Evolutionary conservation across 371 early-diverging fungal genomes (phyloP).

Genomic region (Mucor racemosus): DNA sequence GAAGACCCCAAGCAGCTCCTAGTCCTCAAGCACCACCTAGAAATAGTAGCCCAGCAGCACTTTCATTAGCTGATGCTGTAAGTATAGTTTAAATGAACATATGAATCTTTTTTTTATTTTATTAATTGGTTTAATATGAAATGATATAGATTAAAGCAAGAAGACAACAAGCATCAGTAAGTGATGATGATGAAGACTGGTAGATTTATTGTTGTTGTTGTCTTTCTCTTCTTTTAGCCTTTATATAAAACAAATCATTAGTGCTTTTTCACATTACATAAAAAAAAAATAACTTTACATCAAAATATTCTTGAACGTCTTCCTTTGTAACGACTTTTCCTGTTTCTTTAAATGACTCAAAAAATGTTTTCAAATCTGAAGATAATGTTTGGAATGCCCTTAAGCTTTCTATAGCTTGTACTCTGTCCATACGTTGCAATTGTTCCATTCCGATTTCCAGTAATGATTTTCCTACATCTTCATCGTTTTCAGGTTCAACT

Average conservation of each 20-base stretch:
- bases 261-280: neutral
- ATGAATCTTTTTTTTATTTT: neutral
- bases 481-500: constrained; percentile 54
- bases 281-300: constrained; percentile 23
- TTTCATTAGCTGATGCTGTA: constrained; percentile 55
- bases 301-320: constrained; percentile 79
- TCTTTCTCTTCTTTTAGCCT: constrained; percentile 9
- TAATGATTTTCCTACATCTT: constrained; percentile 67
- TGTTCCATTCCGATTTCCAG: constrained; percentile 80
- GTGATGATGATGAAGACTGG: constrained; percentile 31
- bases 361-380: constrained; percentile 66
- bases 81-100: constrained; percentile 13
- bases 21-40: constrained; percentile 18
- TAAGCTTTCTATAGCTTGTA: constrained; percentile 74
- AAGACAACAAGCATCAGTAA: constrained; percentile 27
- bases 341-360: constrained; percentile 70
- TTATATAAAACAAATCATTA: neutral
- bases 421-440: constrained; percentile 73
- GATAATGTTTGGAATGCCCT: constrained; percentile 57
- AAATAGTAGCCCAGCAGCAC: constrained; percentile 30
- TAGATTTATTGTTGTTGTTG: constrained; percentile 3
- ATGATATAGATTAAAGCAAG: constrained; percentile 27
- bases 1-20: constrained; percentile 27
- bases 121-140: neutral
- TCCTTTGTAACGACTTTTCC: constrained; percentile 76